phyloP scores from a whole-genome alignment of 805 yeast genomes.

The Candida maris region DNA sequence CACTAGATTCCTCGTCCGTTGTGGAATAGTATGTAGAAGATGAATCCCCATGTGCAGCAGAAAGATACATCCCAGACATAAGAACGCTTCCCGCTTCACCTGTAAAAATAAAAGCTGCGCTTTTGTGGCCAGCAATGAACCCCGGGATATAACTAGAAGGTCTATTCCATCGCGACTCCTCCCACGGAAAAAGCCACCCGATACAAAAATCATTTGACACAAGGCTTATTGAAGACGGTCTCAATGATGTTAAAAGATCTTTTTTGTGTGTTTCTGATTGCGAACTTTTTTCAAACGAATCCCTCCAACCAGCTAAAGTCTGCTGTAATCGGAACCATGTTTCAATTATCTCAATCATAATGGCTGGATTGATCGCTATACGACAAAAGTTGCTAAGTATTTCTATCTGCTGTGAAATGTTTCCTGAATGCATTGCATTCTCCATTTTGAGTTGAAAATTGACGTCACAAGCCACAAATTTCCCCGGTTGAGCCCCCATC shows the following conservation, averaged over 20 bases:
- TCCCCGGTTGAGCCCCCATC: constrained; percentile 35
- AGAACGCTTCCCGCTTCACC: constrained; percentile 63
- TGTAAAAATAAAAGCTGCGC: constrained; percentile 63
- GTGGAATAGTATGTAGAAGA: constrained; percentile 44
- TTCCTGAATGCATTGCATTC: constrained; percentile 33
- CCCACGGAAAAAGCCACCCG: constrained; percentile 71
- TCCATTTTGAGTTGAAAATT: constrained; percentile 40
- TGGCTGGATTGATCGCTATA: constrained; percentile 51
- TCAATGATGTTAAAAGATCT: constrained; percentile 22
- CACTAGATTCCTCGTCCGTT: constrained; percentile 42
- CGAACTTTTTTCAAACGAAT: not conserved
- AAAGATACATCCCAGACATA: constrained; percentile 62
- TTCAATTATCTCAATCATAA: constrained; percentile 22
- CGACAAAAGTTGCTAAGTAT: constrained; percentile 58
- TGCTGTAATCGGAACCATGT: constrained; percentile 12
- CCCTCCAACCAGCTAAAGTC: constrained; percentile 4
- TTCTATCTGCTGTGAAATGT: constrained; percentile 44
- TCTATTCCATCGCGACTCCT: constrained; percentile 26
- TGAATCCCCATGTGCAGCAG: constrained; percentile 63
- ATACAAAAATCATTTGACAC: constrained; percentile 63
- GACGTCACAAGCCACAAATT: constrained; percentile 44
- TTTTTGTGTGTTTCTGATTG: constrained; percentile 1
- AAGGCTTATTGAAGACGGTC: constrained; percentile 52
- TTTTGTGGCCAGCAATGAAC: constrained; percentile 71
- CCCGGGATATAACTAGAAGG: constrained; percentile 46